These are phyloP conservation scores for Blechomonas ayalai DNA, from an alignment of 208 protist species.

Conservation along the genomic window DNA sequence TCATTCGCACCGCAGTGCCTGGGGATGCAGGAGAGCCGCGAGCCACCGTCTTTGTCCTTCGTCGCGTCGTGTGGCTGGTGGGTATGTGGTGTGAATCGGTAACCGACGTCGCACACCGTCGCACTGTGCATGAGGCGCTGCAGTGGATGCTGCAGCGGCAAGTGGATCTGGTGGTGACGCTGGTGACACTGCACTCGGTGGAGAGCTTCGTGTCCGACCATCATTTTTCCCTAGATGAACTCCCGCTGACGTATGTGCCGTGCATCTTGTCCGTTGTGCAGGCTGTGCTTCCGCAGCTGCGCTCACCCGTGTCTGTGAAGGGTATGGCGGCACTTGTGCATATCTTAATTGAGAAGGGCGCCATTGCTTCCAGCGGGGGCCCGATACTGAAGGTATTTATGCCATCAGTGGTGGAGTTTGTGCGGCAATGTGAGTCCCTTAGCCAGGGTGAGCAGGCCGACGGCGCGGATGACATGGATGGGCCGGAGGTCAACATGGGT, in stretches of 20 bases:
- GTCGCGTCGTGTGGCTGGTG: conserved; percentile 76
- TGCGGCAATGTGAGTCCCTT: conserved; percentile 4
- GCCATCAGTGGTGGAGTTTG: conserved; percentile 22
- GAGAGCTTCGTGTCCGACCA: conserved; percentile 66
- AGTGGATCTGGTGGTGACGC: conserved; percentile 24
- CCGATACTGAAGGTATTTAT: conserved; percentile 47
- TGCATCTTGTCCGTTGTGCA: conserved; percentile 38
- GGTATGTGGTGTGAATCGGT: conserved; percentile 87
- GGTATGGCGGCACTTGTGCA: conserved; percentile 44
- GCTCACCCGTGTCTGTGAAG: conserved; percentile 27
- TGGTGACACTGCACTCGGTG: conserved; percentile 41
- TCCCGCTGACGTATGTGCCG: conserved; percentile 31
- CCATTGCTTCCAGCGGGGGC: conserved; percentile 22
- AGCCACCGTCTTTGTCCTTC: conserved; percentile 44
- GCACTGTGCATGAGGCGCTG: conserved; percentile 39
- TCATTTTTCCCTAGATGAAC: conserved; percentile 36
- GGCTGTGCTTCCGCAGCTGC: conserved; percentile 33
- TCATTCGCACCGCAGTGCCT: conserved; percentile 20
- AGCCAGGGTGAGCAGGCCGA: conserved; percentile 1
- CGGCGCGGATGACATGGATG: conserved; percentile 15
- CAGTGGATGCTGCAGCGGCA: conserved; percentile 30
- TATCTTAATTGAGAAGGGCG: conserved; percentile 41
- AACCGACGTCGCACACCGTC: conserved; percentile 14
- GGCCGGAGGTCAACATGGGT: conserved; percentile 14
- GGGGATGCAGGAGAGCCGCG: not conserved